Base-by-base conservation (phyloP, 202 grass and related monocot species). In the Schoenoplectus tabernaemontani region DNA sequence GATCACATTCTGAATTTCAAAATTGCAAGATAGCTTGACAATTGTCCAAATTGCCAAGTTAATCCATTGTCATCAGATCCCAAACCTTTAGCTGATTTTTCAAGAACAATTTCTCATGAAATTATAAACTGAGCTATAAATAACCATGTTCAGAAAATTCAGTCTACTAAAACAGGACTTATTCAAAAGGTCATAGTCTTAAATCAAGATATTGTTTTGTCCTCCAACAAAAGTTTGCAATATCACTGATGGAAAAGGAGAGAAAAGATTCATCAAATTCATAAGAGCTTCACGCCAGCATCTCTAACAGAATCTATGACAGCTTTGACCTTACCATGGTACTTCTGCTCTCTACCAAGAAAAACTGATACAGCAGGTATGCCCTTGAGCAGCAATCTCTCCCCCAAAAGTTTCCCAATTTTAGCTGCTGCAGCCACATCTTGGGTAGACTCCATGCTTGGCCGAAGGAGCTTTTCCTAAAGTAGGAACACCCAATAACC, bases 301-400 rank as follows among this genome's bases (percentile, higher is more conserved):
- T 92, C 87, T 88, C 91, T 91, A 39, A 90, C 70, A 5, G 87
- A 85, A 85, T 97, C 94, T 28, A 92, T 83, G 17, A 93, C 82
- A 37, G 91, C 89, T 81, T 87, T 93, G 16, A 93, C 82, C 80
- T 93, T 97, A 47, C 93, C 93, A 2, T 97, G 89, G 73, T 97
- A 93, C 48, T 91, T 93, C 57, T 97, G 89, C 5, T 93, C 88
- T 82, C 87, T 85, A n/a, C 88, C 86, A 54, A 91, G 79, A 67
- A 90, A 84, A 43, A 93, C 87, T 56, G 87, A 86, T 23, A 90
- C 87, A 2, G 87, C 91, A 22, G 91, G 91, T 70, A 93, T 88
- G 58, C 93, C 91, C 71, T 85, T 89, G 76, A 93, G 76, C 7
- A 93, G 87, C 15, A 97, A 81, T 8, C 93, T 46, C 8, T 89